These are phyloP conservation scores for Lasiosphaeria miniovina DNA, from an alignment of 495 filamentous ascomycete genomes.

Conservation along the genomic window DNA sequence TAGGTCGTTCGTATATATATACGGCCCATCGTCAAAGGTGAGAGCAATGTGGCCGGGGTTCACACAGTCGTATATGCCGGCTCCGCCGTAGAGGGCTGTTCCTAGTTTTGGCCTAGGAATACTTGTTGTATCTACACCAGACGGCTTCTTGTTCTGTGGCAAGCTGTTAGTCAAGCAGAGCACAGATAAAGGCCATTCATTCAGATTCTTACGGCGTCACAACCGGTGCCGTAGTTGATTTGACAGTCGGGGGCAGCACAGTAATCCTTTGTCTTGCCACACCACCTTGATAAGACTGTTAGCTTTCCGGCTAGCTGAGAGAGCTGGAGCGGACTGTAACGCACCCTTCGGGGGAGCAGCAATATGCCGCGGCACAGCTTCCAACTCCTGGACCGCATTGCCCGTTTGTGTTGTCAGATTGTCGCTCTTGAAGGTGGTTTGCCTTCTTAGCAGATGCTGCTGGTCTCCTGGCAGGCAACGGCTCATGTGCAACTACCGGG, in stretches of 20 bases:
- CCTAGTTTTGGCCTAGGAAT: conserved; percentile 60
- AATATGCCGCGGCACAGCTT: conserved; percentile 54
- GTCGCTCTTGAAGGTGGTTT: conserved; percentile 13
- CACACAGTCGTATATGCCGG: conserved; percentile 64
- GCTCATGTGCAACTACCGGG: conserved; percentile 2
- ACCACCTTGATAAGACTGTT: conserved; percentile 47
- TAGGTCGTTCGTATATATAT: conserved; percentile 63
- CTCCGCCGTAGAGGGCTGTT: conserved; percentile 55
- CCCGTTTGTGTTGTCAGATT: conserved; percentile 22
- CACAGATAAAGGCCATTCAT: not conserved
- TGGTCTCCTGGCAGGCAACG: conserved; percentile 5
- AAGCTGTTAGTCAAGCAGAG: conserved; percentile 8
- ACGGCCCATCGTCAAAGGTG: conserved; percentile 79
- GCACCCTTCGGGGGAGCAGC: conserved; percentile 63
- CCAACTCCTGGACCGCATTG: conserved; percentile 43
- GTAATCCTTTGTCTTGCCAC: conserved; percentile 58
- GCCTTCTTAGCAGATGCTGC: conserved; percentile 9
- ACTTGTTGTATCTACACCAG: conserved; percentile 56
- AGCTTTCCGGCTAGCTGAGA: conserved; percentile 24
- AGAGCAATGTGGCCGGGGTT: conserved; percentile 63
- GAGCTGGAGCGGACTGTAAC: conserved; percentile 16
- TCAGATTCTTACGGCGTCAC: conserved; percentile 52
- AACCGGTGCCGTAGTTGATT: conserved; percentile 60
- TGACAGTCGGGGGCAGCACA: conserved; percentile 70
- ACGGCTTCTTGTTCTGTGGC: conserved; percentile 52